These are phyloP conservation scores for Nadsonia commutata DNA, from an alignment of 1,139 yeast species.

Conservation along the genomic window DNA sequence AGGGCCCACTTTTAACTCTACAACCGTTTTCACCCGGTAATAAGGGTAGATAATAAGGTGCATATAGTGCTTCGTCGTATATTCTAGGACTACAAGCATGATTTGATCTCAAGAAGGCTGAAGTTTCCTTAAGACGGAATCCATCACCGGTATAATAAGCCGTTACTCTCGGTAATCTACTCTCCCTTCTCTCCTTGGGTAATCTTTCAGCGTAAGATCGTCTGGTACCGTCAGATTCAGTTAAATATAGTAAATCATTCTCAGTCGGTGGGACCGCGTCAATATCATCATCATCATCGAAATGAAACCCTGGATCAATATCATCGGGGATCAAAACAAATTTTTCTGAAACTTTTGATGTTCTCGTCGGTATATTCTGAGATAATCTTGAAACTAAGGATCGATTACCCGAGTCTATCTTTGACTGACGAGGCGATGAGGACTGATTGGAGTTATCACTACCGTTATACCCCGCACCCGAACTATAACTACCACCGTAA, in stretches of 20 bases:
- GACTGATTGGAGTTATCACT: background rate
- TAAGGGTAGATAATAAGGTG: slow-evolving; percentile 77
- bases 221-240: slow-evolving; percentile 18
- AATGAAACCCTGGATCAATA: slow-evolving; percentile 19
- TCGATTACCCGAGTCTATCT: background rate
- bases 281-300: slow-evolving; percentile 12
- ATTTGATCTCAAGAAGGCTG: slow-evolving; percentile 46
- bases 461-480: background rate
- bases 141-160: slow-evolving; percentile 84
- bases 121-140: slow-evolving; percentile 48
- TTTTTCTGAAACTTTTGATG: slow-evolving; percentile 74
- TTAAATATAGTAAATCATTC: background rate
- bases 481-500: background rate
- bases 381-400: slow-evolving; percentile 24
- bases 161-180: slow-evolving; percentile 67
- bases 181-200: slow-evolving; percentile 54
- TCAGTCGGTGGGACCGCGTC: background rate
- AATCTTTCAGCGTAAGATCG: slow-evolving; percentile 56
- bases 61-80: slow-evolving; percentile 83
- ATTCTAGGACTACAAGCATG: slow-evolving; percentile 77
- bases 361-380: slow-evolving; percentile 65
- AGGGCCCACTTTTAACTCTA: slow-evolving; percentile 65
- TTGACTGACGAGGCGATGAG: background rate
- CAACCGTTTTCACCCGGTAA: slow-evolving; percentile 79
- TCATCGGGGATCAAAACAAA: slow-evolving; percentile 77